Percentiles rank a stretch among this genome's conserved stretches.
Conservation (phyloP, 306 rosid genomes). For the Glycine soja region DNA sequence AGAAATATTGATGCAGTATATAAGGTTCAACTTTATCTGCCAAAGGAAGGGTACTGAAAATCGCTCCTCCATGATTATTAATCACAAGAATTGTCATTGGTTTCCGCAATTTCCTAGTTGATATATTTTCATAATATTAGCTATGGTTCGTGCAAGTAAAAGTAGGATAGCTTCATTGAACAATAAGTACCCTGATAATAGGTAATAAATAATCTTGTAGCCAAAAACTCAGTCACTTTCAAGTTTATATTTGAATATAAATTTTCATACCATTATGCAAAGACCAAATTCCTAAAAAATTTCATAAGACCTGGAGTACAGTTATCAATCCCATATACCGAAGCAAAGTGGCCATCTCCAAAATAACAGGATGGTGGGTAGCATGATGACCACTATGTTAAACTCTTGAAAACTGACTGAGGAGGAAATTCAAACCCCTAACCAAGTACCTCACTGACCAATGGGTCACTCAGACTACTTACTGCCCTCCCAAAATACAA, state of each 20-base stretch:
- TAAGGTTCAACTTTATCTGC: conserved; percentile 69
- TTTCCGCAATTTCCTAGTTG: conserved; percentile 74
- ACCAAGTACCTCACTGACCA: too few species aligned
- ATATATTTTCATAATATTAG: conserved; percentile 39
- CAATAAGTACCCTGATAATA: conserved; percentile 10
- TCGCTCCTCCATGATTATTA: conserved; percentile 96
- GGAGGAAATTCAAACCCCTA: too few species aligned
- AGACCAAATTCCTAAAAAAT: not conserved
- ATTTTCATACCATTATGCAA: conserved; percentile 11
- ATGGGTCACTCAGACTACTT: too few species aligned
- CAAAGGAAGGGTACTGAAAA: conserved; percentile 88
- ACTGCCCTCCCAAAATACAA: too few species aligned
- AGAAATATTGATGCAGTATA: conserved; percentile 73
- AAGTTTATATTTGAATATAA: conserved; percentile 17
- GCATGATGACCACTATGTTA: too few species aligned
- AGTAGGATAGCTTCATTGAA: conserved; percentile 17
- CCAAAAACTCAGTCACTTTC: not conserved
- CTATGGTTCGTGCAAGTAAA: conserved; percentile 13
- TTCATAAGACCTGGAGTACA: not conserved
- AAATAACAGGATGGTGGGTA: too few species aligned
- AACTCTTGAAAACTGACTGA: too few species aligned
- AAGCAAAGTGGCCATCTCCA: too few species aligned
- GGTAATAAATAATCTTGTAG: conserved; percentile 5
- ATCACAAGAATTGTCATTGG: conserved; percentile 84
- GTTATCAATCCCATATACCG: too few species aligned